phyloP scores from a whole-genome alignment of 148 eudicot genomes.

The Tetragonia tetragonoides region DNA sequence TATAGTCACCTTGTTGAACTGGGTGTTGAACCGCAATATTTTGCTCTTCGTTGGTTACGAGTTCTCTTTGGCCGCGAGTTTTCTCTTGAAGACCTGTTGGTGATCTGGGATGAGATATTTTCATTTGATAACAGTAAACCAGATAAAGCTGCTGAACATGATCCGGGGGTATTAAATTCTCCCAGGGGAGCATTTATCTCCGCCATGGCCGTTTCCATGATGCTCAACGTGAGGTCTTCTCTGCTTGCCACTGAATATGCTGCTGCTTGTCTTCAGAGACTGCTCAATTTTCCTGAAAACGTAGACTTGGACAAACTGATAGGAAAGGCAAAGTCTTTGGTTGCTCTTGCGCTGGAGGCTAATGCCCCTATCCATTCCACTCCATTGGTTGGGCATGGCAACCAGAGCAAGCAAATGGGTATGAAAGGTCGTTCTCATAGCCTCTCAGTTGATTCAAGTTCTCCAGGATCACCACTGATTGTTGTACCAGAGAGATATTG shows the following conservation, averaged over 20 bases:
- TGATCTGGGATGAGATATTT: constrained; percentile 91
- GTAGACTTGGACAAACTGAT: constrained; percentile 59
- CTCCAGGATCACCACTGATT: constrained; percentile 44
- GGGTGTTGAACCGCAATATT: constrained; percentile 96
- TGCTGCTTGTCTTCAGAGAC: constrained; percentile 87
- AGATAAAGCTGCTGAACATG: constrained; percentile 32
- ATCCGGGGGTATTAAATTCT: constrained; percentile 59
- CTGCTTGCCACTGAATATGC: constrained; percentile 89
- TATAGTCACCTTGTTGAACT: constrained; percentile 84
- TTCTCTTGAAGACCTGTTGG: constrained; percentile 62
- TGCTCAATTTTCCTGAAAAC: constrained; percentile 75
- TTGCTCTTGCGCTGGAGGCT: constrained; percentile 61
- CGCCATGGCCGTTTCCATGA: constrained; percentile 89
- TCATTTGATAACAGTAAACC: constrained; percentile 52
- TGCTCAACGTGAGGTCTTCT: constrained; percentile 77
- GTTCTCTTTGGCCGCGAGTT: constrained; percentile 96
- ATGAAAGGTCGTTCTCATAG: constrained; percentile 67
- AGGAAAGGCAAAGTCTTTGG: constrained; percentile 69
- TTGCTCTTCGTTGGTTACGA: constrained; percentile 92
- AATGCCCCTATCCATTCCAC: constrained; percentile 40
- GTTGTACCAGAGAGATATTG: constrained; percentile 85
- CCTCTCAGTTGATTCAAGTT: constrained; percentile 51
- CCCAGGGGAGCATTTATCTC: constrained; percentile 84
- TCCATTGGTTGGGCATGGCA: constrained; percentile 26
- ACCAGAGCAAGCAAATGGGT: constrained; percentile 33